Percentiles rank a stretch among this genome's conserved stretches.
Evolutionary conservation across 768 basidiomycete genomes (phyloP).

Genomic region (Trametes maxima): DNA sequence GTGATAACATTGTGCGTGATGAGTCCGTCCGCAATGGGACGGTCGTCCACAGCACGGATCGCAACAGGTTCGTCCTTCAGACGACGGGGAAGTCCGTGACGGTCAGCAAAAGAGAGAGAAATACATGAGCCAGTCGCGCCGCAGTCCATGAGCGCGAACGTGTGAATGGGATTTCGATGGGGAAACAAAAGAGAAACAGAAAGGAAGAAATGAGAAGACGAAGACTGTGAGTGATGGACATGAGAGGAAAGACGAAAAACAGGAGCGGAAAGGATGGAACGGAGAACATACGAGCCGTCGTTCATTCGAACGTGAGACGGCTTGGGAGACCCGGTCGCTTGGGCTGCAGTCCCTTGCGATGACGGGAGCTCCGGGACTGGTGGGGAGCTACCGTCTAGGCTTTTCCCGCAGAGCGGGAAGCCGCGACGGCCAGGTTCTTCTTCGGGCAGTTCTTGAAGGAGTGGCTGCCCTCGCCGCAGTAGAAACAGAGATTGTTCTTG

Average conservation of each 20-base stretch:
- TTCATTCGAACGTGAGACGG: constrained; percentile 1
- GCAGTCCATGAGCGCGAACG: constrained; percentile 40
- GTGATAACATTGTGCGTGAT: constrained; percentile 41
- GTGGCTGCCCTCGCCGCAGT: constrained; percentile 37
- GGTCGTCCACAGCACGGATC: constrained; percentile 40
- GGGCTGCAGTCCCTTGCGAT: constrained; percentile 8
- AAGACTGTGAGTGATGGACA: constrained; percentile 4
- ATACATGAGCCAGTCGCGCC: constrained; percentile 42
- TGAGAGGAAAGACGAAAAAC: constrained; percentile 17
- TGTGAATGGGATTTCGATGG: constrained; percentile 33
- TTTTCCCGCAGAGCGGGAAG: constrained; percentile 22
- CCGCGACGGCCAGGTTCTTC: constrained; percentile 16
- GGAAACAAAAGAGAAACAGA: constrained; percentile 32
- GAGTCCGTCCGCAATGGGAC: constrained; percentile 43
- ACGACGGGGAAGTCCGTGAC: constrained; percentile 37
- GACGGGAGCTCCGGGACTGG: constrained; percentile 26
- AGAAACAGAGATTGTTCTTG: constrained; percentile 35
- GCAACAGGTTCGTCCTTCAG: constrained; percentile 37
- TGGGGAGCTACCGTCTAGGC: constrained; percentile 22
- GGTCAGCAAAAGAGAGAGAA: constrained; percentile 36
- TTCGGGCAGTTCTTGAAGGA: constrained; percentile 31
- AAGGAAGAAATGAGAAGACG: constrained; percentile 30
- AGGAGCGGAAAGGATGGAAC: constrained; percentile 10
- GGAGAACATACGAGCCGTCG: constrained; percentile 15
- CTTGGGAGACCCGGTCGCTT: neutral